Conservation (phyloP, 1,284 basidiomycete genomes). For the Ceratobasidium sp. region DNA sequence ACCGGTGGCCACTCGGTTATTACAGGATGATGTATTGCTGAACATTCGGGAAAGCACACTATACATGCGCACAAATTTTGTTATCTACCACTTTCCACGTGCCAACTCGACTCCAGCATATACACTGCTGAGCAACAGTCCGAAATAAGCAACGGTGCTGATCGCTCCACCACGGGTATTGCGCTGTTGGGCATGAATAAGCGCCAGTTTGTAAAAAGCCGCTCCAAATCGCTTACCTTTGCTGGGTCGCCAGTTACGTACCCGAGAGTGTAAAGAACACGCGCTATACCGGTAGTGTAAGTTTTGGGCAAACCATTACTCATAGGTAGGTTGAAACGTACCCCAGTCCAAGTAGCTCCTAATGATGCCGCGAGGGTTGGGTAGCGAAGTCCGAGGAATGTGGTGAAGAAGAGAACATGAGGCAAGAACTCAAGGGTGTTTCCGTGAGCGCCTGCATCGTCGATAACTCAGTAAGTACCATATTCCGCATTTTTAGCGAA, state of each 20-base stretch:
- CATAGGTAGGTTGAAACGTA: neutral
- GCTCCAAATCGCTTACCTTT: conserved; percentile 8
- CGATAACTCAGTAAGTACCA: neutral
- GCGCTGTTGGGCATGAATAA: conserved; percentile 1
- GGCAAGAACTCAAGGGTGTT: conserved; percentile 24
- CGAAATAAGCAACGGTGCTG: neutral
- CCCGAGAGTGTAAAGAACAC: conserved; percentile 26
- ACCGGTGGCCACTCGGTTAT: too few relatives aligned
- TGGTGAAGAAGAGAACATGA: conserved; percentile 5
- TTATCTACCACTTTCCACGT: conserved; percentile 15
- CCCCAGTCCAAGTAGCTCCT: conserved; percentile 17
- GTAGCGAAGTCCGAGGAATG: conserved; percentile 27
- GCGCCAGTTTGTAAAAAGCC: neutral
- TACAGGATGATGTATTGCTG: too few relatives aligned
- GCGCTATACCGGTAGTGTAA: neutral
- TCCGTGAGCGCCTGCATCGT: conserved; percentile 14
- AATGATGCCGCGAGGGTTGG: conserved; percentile 24
- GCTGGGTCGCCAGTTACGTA: conserved; percentile 24
- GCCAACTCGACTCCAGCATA: conserved; percentile 22
- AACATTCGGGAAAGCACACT: too few relatives aligned
- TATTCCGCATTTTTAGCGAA: neutral
- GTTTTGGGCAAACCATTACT: neutral
- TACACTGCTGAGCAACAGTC: neutral
- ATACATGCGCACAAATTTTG: neutral
- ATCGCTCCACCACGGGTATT: conserved; percentile 23